Conservation (phyloP, 345 rosid species). For the Citrus unshiu region DNA sequence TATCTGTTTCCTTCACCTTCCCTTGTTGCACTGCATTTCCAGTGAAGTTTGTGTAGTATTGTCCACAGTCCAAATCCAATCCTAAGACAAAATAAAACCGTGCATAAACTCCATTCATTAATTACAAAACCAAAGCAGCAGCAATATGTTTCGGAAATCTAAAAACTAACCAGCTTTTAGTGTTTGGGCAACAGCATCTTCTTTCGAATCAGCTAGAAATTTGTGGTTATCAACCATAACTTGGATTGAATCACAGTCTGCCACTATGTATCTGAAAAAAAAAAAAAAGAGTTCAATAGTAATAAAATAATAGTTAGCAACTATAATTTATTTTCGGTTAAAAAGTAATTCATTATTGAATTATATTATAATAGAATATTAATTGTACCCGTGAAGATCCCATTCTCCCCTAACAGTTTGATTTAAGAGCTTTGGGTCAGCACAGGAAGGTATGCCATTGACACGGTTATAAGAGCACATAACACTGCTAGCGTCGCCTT, state of each 20-base stretch:
- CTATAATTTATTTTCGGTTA: too few species aligned
- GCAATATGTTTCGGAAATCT: too few species aligned
- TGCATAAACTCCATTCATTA: rapidly evolving
- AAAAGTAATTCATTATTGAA: too few species aligned
- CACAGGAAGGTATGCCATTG: conserved; percentile 44
- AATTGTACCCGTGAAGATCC: conserved; percentile 47
- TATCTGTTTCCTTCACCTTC: conserved; percentile 27
- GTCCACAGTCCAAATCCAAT: conserved; percentile 71
- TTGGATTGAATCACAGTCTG: conserved; percentile 50
- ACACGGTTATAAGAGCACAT: conserved; percentile 49
- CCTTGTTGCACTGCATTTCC: conserved; percentile 43
- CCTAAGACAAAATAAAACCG: background rate
- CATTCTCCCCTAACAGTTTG: conserved; percentile 41
- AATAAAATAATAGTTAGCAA: too few species aligned
- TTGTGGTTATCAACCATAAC: conserved; percentile 44
- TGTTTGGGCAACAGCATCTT: conserved; percentile 51
- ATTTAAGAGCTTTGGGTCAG: conserved; percentile 35
- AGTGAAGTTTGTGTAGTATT: conserved; percentile 25
- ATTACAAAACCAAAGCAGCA: too few species aligned
- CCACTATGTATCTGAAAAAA: conserved; percentile 42
- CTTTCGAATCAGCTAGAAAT: conserved; percentile 39
- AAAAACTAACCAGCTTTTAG: conserved; percentile 38
- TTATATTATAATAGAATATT: too few species aligned
- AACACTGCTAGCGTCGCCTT: conserved; percentile 45
- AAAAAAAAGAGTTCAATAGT: too few species aligned